Evolutionary conservation across 192 early-diverging fungal species (phyloP), one percentile per base, ranked within the genome.

Genomic region (Backusella circina): DNA sequence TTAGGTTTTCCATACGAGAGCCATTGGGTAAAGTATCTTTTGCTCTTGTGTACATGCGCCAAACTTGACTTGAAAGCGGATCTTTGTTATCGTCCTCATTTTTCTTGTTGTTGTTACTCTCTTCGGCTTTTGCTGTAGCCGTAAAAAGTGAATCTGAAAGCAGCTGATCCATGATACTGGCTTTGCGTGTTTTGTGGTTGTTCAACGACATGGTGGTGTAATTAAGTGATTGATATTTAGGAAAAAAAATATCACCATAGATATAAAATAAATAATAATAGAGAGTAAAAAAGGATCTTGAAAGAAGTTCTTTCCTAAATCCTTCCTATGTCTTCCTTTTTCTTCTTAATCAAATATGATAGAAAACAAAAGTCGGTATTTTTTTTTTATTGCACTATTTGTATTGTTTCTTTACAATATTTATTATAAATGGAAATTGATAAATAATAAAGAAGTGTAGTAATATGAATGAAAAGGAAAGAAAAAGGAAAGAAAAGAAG

Each of bases 11-110:
- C 8, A 95, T 83, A 32, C 95, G 81, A 36, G 87, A 87, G n/a
- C 94, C 95, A 51, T 93, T 87, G 10, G 92, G 91, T 39, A 96
- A 74, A 7, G 88, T 89, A 50, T 91, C 88, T 79, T 94, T 94
- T 31, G 92, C 92, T 79, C 93, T 94, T 12, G 91, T 90, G 70
- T 87, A 94, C 71, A 96, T 81, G 39, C 86, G 83, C 95, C 95
- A 96, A 8, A 91, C 79, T 57, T 93, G 82, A 70, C 85, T 87
- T 16, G 84, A 81, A 16, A 87, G 72, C 23, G 85, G 84, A 68
- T 89, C 86, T 44, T 87, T 82, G 57, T 71, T 74, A 0, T 65
- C 78, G 10, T 82, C 73, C 10, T 75, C 77, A 8, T 83, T 79
- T 18, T 77, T 78, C 8, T 67, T n/a, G 18, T 86, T 84, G 13